A percentile compares a stretch with the other conserved stretches of the same genome.
These are phyloP conservation scores for Trametes villosa DNA, from an alignment of 768 basidiomycete species.

Conservation along the genomic window DNA sequence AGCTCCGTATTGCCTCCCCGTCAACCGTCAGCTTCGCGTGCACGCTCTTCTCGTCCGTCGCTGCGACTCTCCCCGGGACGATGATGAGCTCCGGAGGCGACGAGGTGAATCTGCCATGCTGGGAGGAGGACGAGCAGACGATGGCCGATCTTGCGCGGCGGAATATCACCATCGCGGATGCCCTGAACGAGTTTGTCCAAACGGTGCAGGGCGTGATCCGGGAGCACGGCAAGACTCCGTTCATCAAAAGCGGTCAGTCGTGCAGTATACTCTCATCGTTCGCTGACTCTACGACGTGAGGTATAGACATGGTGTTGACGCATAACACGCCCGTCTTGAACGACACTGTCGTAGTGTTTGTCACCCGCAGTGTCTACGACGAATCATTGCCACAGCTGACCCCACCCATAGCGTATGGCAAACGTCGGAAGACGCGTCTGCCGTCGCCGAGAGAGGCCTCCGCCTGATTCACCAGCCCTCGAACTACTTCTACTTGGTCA, in stretches of 20 bases:
- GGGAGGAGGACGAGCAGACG: conserved; percentile 62
- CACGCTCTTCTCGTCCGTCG: conserved; percentile 55
- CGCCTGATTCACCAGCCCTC: conserved; percentile 69
- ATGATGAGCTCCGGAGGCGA: conserved; percentile 85
- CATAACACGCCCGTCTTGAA: conserved; percentile 40
- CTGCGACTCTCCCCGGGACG: conserved; percentile 54
- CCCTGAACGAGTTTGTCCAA: conserved; percentile 64
- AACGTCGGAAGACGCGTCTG: conserved; percentile 59
- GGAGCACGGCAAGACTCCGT: conserved; percentile 67
- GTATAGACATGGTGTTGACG: conserved; percentile 40
- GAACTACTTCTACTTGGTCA: conserved; percentile 76
- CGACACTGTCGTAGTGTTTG: conserved; percentile 58
- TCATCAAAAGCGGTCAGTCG: conserved; percentile 76
- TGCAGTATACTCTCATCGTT: neutral
- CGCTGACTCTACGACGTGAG: neutral
- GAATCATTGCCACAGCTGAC: neutral
- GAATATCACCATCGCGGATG: conserved; percentile 62
- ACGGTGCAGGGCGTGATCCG: conserved; percentile 61
- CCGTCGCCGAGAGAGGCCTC: conserved; percentile 62
- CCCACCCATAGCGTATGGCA: conserved; percentile 63
- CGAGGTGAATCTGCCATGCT: conserved; percentile 74
- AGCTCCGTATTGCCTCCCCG: conserved; percentile 71
- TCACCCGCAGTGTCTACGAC: conserved; percentile 6
- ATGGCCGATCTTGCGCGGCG: conserved; percentile 54
- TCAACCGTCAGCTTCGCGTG: conserved; percentile 64